These are phyloP conservation scores for Penicillium sp. DNA, from an alignment of 2,329 filamentous ascomycete species.

Conservation along the genomic window DNA sequence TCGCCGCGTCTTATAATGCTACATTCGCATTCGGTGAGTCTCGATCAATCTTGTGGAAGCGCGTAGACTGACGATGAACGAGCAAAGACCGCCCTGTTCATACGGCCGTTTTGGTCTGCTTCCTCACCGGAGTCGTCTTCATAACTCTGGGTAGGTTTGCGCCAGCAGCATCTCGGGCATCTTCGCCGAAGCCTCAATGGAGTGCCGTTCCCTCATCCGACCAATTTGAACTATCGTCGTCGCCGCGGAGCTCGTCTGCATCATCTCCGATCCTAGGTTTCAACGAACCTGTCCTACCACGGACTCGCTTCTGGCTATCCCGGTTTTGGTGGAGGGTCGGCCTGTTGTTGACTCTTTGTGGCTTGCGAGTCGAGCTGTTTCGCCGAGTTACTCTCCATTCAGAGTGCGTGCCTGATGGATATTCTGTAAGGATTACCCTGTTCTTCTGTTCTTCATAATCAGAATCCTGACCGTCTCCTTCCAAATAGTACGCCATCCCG, in stretches of 20 bases:
- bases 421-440: constrained; percentile 28
- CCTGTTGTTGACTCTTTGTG: constrained; percentile 7
- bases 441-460: neutral
- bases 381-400: constrained; percentile 41
- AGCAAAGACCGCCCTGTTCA: constrained; percentile 47
- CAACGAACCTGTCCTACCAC: constrained; percentile 4
- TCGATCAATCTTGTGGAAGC: neutral
- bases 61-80: constrained; percentile 12
- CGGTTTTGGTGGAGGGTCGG: constrained; percentile 16
- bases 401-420: constrained; percentile 43
- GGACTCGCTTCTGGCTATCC: constrained; percentile 6
- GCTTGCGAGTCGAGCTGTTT: constrained; percentile 31
- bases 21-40: constrained; percentile 42
- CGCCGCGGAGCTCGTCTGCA: constrained; percentile 13
- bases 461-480: constrained; percentile 14
- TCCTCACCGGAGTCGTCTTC: constrained; percentile 39
- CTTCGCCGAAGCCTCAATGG: constrained; percentile 26
- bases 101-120: constrained; percentile 42
- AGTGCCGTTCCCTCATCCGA: constrained; percentile 29
- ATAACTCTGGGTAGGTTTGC: constrained; percentile 37
- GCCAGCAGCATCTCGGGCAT: constrained; percentile 24
- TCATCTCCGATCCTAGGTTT: constrained; percentile 9
- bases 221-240: constrained; percentile 23
- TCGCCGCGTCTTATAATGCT: constrained; percentile 35
- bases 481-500: constrained; percentile 37